Conservation (phyloP, 192 early-diverging fungal species). For the Dissophora globulifera region DNA sequence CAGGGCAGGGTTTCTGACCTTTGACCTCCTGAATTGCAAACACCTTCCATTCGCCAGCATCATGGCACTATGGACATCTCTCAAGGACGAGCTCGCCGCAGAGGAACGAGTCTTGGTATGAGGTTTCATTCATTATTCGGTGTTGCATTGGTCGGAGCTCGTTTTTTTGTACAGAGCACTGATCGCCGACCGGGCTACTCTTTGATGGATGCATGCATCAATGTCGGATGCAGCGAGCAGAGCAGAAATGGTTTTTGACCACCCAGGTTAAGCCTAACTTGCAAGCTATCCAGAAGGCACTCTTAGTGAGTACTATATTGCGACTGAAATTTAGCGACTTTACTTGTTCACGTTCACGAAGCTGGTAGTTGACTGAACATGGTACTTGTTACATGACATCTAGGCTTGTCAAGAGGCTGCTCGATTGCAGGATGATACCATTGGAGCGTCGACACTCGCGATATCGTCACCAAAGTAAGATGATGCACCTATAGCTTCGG, state of each 20-base stretch:
- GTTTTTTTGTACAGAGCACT: too few relatives aligned
- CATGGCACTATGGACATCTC: slow-evolving; percentile 21
- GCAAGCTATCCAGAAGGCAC: slow-evolving; percentile 32
- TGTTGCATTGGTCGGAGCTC: too few relatives aligned
- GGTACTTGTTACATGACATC: too few relatives aligned
- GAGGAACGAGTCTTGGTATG: slow-evolving; percentile 35
- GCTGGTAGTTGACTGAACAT: too few relatives aligned
- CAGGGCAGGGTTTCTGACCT: background rate
- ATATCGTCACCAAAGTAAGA: slow-evolving; percentile 47
- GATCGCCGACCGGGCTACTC: too few relatives aligned
- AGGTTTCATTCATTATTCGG: too few relatives aligned
- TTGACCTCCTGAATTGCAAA: background rate
- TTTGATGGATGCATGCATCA: background rate
- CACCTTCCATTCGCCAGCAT: background rate
- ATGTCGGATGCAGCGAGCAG: slow-evolving; percentile 15
- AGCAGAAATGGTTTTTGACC: slow-evolving; percentile 49
- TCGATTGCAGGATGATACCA: slow-evolving; percentile 44
- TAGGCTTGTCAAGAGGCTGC: slow-evolving; percentile 50
- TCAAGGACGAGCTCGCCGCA: slow-evolving; percentile 39
- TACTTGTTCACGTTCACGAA: too few relatives aligned
- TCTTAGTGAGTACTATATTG: slow-evolving; percentile 3
- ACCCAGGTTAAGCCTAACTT: slow-evolving; percentile 40
- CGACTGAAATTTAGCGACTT: too few relatives aligned
- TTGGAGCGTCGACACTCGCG: slow-evolving; percentile 36
- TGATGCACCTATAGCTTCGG: too few relatives aligned